Percentiles rank a stretch among this genome's conserved stretches.
Conservation (phyloP, 2,329 filamentous ascomycete genomes). For the Didymella keratinophila region DNA sequence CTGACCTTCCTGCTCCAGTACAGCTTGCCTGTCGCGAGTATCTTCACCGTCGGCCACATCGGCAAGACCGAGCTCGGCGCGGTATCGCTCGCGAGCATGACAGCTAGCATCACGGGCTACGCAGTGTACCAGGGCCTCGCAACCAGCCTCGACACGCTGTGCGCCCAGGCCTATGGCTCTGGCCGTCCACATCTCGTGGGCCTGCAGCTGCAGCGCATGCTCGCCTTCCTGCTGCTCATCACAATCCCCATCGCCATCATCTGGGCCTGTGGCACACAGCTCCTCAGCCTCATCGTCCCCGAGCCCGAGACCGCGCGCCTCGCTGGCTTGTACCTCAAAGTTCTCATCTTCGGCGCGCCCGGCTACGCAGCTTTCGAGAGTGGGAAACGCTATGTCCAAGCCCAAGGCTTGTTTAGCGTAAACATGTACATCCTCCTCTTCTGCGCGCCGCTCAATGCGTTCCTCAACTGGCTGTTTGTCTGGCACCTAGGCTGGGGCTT, state of each 20-base stretch:
- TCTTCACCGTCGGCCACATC: conserved; percentile 61
- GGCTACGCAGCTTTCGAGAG: conserved; percentile 79
- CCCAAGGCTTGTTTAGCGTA: conserved; percentile 84
- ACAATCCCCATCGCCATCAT: conserved; percentile 75
- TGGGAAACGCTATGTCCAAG: conserved; percentile 86
- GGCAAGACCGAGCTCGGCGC: conserved; percentile 59
- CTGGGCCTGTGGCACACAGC: conserved; percentile 73
- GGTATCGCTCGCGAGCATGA: conserved; percentile 58
- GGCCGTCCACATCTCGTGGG: conserved; percentile 90
- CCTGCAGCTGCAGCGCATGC: conserved; percentile 81
- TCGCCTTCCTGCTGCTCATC: conserved; percentile 75
- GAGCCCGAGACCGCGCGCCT: conserved; percentile 74
- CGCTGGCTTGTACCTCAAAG: conserved; percentile 75
- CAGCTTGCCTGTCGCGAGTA: conserved; percentile 55
- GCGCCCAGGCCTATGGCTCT: conserved; percentile 91
- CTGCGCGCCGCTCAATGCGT: conserved; percentile 80
- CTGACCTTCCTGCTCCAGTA: conserved; percentile 60
- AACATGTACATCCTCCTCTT: conserved; percentile 84
- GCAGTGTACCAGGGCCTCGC: conserved; percentile 70
- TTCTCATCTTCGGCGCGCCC: conserved; percentile 74
- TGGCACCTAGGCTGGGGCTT: conserved; percentile 68
- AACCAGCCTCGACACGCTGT: conserved; percentile 90
- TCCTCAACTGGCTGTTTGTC: conserved; percentile 83
- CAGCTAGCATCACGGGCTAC: conserved; percentile 59
- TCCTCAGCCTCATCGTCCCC: conserved; percentile 71